Evolutionary conservation across 441 rosid genomes (phyloP), one percentile per base, ranked within the genome.

Genomic region (Raphanus hybrid): DNA sequence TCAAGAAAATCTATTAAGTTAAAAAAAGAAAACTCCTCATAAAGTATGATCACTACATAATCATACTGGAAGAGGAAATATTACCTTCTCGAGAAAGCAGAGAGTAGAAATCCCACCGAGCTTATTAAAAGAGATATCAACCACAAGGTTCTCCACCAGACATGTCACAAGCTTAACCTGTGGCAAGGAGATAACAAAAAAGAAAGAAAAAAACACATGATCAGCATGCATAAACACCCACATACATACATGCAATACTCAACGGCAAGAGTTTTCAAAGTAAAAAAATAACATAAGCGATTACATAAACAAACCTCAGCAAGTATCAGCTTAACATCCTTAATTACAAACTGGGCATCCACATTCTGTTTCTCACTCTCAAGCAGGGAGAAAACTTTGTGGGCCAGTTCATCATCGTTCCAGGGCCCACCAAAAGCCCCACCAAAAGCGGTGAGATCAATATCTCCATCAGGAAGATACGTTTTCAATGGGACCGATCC

Each of bases 381-480:
- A 69, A 94, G 97, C 52, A 91, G 90, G 69, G 94, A 41, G 65
- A 72, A 84, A 52, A 91, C 91, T 14, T 90, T 85, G 58, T 77
- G 78, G 59, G 93, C 97, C 72, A 92, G 75, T 43, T 91, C 90
- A 73, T 94, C 95, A 70, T 92, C 97, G 8, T 75, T 48, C 71
- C 79, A 82, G 48, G 69, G 68, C 58, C 89, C 89, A 70, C 92
- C 90, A 81, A 94, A 84, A 73, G 89, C 88, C 58, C 89, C 89
- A 70, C 92, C 90, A 81, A 94, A 84, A 73, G 89, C 88, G 12
- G 98, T 94, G 86, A 94, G 84, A 80, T 94, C 98, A 80, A 94
- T 92, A 81, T 94, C 98, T 52, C 98, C 97, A 81, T 94, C 98
- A 35, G 98, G 98, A 73, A 94, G 98, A 88, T 94, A 94, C 2